These are phyloP conservation scores for Geranomyces michiganensis DNA, from an alignment of 192 early-diverging fungal genomes.

Conservation along the genomic window DNA sequence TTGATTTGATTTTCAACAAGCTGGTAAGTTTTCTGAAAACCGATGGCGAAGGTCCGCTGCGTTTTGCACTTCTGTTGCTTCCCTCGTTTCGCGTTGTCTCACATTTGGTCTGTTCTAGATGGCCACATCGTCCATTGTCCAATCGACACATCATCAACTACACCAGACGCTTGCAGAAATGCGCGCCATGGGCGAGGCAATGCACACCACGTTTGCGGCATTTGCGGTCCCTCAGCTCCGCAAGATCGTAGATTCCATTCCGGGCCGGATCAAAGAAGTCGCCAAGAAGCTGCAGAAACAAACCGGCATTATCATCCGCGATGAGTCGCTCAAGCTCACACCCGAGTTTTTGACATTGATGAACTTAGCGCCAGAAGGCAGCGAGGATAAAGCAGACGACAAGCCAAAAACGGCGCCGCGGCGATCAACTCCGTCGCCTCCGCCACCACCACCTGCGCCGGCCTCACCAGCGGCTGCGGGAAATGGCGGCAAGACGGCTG, in stretches of 20 bases:
- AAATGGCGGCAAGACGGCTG: too few relatives aligned
- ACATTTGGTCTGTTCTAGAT: background rate
- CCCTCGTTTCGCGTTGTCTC: background rate
- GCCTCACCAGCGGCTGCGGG: background rate
- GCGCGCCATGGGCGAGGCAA: conserved; percentile 49
- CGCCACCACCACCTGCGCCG: background rate
- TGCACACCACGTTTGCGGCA: conserved; percentile 42
- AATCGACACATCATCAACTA: conserved; percentile 38
- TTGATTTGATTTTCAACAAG: conserved; percentile 50
- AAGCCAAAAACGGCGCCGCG: conserved; percentile 1
- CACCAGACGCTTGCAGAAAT: conserved; percentile 51
- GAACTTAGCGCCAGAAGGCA: conserved; percentile 30
- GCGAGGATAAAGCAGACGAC: conserved; percentile 6
- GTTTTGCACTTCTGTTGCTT: background rate
- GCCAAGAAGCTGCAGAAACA: conserved; percentile 43
- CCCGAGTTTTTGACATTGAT: conserved; percentile 49
- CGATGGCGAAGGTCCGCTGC: background rate
- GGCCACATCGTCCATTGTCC: conserved; percentile 37
- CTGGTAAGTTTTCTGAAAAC: conserved; percentile 16
- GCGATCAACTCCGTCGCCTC: background rate
- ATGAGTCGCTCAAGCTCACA: conserved; percentile 51
- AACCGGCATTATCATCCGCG: conserved; percentile 55
- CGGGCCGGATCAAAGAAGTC: conserved; percentile 49
- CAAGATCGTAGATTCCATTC: conserved; percentile 48
- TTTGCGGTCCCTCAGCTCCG: conserved; percentile 42